phyloP scores from a whole-genome alignment of 2,329 filamentous ascomycete genomes.

The Dactylellina leptospora region DNA sequence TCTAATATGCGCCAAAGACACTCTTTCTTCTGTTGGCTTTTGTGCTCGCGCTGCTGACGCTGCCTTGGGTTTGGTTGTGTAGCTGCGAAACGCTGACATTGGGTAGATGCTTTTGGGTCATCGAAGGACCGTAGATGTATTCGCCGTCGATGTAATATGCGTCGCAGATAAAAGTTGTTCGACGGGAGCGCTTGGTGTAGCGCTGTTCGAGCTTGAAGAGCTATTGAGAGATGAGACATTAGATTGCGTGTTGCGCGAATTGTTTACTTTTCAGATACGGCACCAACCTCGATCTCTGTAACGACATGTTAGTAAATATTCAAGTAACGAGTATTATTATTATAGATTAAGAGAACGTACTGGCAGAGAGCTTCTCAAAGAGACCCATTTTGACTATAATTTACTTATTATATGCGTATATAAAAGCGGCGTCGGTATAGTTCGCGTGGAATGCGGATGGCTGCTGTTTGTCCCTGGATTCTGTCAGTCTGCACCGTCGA shows the following conservation, averaged over 20 bases:
- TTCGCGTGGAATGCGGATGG: no score
- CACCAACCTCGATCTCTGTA: conserved; percentile 55
- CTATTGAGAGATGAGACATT: conserved; percentile 70
- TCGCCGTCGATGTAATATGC: conserved; percentile 95
- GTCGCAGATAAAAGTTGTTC: conserved; percentile 86
- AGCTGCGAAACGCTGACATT: conserved; percentile 39
- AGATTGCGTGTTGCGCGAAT: background rate
- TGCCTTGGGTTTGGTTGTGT: conserved; percentile 1
- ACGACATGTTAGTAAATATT: conserved; percentile 19
- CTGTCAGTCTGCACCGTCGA: conserved; percentile 18
- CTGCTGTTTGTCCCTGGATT: conserved; percentile 41
- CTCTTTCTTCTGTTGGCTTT: conserved; percentile 50
- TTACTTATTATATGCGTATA: background rate
- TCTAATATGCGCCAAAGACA: conserved; percentile 47
- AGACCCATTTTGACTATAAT: conserved; percentile 61
- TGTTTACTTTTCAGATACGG: no score
- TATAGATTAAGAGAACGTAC: conserved; percentile 59
- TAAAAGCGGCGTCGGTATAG: background rate
- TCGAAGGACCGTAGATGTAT: conserved; percentile 75
- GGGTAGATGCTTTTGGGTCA: conserved; percentile 42
- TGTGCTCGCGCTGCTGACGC: conserved; percentile 45
- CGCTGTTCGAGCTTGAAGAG: conserved; percentile 94
- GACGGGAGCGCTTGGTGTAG: conserved; percentile 89
- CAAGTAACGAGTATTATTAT: background rate
- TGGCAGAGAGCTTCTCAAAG: conserved; percentile 65